Conservation (phyloP, 768 basidiomycete genomes). For the Amanita molliuscula region DNA sequence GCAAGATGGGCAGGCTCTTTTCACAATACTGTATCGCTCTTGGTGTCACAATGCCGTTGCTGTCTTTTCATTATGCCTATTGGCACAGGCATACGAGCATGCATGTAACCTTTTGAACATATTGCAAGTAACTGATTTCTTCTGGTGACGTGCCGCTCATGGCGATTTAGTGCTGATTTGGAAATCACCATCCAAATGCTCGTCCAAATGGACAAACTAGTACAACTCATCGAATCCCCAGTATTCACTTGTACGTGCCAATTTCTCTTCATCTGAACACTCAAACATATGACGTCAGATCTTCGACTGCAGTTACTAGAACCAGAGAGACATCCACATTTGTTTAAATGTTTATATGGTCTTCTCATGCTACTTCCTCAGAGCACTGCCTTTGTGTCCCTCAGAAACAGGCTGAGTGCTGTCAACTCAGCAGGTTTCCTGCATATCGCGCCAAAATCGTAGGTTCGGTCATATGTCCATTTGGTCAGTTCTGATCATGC, state of each 20-base stretch:
- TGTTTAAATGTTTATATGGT: conserved; percentile 97
- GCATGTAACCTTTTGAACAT: conserved; percentile 93
- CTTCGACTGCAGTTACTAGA: conserved; percentile 90
- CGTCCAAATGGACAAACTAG: conserved; percentile 95
- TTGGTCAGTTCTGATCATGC: not conserved
- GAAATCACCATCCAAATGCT: conserved; percentile 93
- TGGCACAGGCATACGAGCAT: conserved; percentile 98
- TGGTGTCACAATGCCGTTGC: conserved; percentile 99
- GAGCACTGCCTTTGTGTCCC: conserved; percentile 90
- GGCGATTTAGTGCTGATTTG: conserved; percentile 67
- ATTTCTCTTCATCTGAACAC: not conserved
- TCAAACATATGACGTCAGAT: conserved; percentile 30
- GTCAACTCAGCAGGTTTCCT: conserved; percentile 93
- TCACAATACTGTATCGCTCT: conserved; percentile 87
- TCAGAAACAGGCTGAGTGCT: conserved; percentile 88
- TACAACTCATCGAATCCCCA: conserved; percentile 95
- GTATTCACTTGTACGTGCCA: conserved; percentile 83
- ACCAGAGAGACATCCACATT: conserved; percentile 90
- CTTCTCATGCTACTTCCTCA: conserved; percentile 95
- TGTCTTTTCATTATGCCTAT: conserved; percentile 88
- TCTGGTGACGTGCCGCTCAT: not conserved
- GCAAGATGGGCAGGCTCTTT: conserved; percentile 96
- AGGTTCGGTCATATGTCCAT: conserved; percentile 16
- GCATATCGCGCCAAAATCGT: conserved; percentile 85
- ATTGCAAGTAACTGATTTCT: conserved; percentile 44